Base-by-base conservation (phyloP, 768 basidiomycete species). In the Agrocybe pediades region DNA sequence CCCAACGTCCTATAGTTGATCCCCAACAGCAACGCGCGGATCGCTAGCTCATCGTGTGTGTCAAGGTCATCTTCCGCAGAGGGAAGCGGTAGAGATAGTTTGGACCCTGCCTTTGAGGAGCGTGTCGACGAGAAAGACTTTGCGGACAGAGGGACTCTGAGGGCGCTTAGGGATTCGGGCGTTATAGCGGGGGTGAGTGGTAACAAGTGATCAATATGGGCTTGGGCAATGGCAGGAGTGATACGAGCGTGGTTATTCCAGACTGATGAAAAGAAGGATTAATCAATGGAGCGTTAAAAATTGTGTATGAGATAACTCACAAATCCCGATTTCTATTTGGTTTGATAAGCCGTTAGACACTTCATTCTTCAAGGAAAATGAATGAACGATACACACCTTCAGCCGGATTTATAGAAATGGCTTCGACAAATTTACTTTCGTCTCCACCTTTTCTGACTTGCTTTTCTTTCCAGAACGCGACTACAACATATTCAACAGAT, bases 221-320 rank as follows among this genome's bases (percentile, higher is more conserved):
- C 77, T 55, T 78, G 63, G 0, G 88, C 87, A 11, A 83, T 75
- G 2, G 68, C 67, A 16, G 74, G 69, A 6, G 76, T 72, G 41
- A 89, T 78, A 3, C 87, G 81, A n/a, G 79, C 66, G 63, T 90
- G 86, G 0, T 78, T 85, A 62, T 92, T 92, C 90, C 90, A 92
- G 69, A 92, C 88, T 90, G 33, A 59, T 23, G 0, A 25, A 20
- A 20, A 25, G 29, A 21, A 3, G 13, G 7, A 16, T 42, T 26
- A 7, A n/a, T 42, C 27, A 52, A 26, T 9, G 24, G 27, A 41
- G 16, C 17, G 6, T 13, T 41, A 26, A 19, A 41, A 5, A 30
- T 21, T 4, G n/a, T 44, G 26, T 25, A 26, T 9, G 19, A 36
- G 23, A 27, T 52, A 2, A 74, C 84, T 58, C 62, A 90, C 89